Evolutionary conservation across 2,329 filamentous ascomycete species (phyloP), one percentile per base, ranked within the genome.

Genomic region (Anthostomella pinea): DNA sequence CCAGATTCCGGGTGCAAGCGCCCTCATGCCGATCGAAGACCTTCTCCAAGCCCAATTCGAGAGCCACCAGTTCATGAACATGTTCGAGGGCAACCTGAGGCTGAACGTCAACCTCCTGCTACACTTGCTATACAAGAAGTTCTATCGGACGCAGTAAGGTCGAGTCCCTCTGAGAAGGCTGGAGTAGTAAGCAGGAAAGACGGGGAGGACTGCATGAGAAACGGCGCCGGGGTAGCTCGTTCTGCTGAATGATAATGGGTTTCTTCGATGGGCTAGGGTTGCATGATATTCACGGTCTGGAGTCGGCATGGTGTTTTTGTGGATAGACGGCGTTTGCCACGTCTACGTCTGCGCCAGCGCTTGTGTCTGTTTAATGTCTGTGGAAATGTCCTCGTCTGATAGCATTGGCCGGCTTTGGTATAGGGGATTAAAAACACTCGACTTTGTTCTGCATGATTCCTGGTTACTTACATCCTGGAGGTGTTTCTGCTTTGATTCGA

Each of bases 111-210:
- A 98, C 69, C 65, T 98, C 58, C 80, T 98, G 67, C 73, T 98
- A 72, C 93, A 98, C 74, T 72, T 97, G 64, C 78, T 98, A 52
- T 97, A 97, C 73, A 95, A 94, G 78, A 98, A 98, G 75, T 98
- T 98, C 65, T 98, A 98, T 62, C 71, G 80, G 44, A 83, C 81
- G 42, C 79, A 83, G 56, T 81, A 67, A 66, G 32, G 30, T 20
- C 7, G 33, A 16, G 39, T 10, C 20, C 30, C 24, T 25, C 25
- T 36, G 16, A 22, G 24, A n/a, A 24, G 21, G 17, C 18, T 11
- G 15, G 23, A n/a, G n/a, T n/a, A n/a, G n/a, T n/a, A n/a, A n/a
- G n/a, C n/a, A n/a, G n/a, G n/a, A n/a, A n/a, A n/a, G n/a, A n/a
- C n/a, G n/a, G n/a, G n/a, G n/a, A n/a, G 21, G 21, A 22, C 21